Evolutionary conservation across 1,139 yeast genomes (phyloP).

Genomic region (Yarrowia galli): DNA sequence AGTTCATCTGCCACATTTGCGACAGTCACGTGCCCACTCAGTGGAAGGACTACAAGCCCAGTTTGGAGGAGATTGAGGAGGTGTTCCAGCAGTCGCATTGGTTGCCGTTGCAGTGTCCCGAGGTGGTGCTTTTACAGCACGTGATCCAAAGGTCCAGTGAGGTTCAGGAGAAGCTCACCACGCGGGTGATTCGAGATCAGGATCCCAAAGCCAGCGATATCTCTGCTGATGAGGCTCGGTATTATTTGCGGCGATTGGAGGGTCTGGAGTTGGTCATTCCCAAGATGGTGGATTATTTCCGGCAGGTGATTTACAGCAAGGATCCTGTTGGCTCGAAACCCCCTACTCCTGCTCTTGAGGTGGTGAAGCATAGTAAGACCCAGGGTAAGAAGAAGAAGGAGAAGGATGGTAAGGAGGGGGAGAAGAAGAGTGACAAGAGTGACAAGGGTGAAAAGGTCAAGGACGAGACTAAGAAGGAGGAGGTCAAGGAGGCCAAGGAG

Average conservation of each 20-base stretch:
- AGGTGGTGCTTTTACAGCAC: constrained; percentile 46
- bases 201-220: constrained; percentile 41
- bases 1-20: constrained; percentile 75
- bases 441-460: not conserved
- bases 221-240: constrained; percentile 49
- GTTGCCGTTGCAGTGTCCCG: constrained; percentile 48
- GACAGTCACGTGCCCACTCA: constrained; percentile 52
- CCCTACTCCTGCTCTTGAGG: constrained; percentile 4
- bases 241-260: constrained; percentile 57
- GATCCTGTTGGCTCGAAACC: constrained; percentile 16
- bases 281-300: not conserved
- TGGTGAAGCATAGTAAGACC: constrained; percentile 3
- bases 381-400: constrained; percentile 21
- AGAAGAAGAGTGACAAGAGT: not conserved
- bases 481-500: not conserved
- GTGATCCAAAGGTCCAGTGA: constrained; percentile 50
- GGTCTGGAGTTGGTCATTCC: constrained; percentile 51
- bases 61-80: constrained; percentile 50
- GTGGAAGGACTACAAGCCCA: constrained; percentile 51
- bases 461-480: constrained; percentile 44
- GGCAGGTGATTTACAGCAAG: not conserved
- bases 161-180: constrained; percentile 46
- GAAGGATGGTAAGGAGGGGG: not conserved
- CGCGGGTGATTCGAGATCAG: constrained; percentile 42
- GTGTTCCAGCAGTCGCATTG: constrained; percentile 45